Conservation (phyloP, 164 flowering plant species). For the grape (Vitis vinifera) region DNA sequence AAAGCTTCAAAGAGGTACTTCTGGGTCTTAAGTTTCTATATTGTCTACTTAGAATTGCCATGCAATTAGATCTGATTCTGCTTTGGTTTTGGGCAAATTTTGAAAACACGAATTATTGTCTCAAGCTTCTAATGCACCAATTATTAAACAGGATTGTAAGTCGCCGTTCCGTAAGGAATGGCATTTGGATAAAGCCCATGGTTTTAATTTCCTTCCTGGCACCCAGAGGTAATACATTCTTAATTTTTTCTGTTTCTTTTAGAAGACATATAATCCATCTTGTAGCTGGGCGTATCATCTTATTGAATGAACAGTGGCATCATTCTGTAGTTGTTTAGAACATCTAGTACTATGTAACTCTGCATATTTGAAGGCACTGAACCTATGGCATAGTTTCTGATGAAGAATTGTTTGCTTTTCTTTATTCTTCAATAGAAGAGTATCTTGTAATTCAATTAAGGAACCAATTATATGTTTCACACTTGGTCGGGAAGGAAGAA, state of each 20-base stretch:
- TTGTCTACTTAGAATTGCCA: not conserved
- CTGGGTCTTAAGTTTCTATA: not conserved
- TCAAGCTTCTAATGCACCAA: slow-evolving; percentile 9
- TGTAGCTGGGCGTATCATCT: not conserved
- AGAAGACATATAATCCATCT: no score
- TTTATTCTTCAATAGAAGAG: no score
- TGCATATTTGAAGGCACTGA: no score
- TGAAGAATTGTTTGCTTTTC: no score
- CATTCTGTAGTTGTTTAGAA: no score
- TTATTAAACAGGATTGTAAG: slow-evolving; percentile 69
- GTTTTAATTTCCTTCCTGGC: slow-evolving; percentile 91
- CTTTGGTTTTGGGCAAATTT: not conserved
- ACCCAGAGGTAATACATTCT: slow-evolving; percentile 65
- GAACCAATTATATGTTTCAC: no score
- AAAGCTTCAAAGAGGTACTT: slow-evolving; percentile 91
- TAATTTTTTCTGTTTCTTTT: not conserved
- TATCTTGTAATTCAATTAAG: no score
- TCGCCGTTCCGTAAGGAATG: slow-evolving; percentile 65
- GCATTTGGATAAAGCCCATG: slow-evolving; percentile 87
- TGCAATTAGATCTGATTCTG: not conserved
- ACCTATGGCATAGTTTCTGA: no score
- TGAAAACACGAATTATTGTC: not conserved
- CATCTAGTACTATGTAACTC: no score
- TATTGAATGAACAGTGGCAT: no score
- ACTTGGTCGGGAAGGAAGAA: no score